Evolutionary conservation across 768 basidiomycete genomes (phyloP).

Genomic region (Mycena pura): DNA sequence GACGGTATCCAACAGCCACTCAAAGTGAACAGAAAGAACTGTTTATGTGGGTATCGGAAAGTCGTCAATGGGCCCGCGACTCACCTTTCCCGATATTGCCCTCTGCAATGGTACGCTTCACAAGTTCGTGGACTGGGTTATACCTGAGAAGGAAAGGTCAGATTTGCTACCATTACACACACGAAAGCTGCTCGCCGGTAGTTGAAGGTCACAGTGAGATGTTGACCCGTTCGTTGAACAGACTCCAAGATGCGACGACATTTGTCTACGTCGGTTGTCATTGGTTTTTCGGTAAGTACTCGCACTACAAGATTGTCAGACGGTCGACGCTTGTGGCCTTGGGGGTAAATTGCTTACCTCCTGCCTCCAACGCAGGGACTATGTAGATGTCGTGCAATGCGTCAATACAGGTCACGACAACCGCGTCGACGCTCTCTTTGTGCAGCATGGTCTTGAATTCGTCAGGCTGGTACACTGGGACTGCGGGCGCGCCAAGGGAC

Average conservation of each 20-base stretch:
- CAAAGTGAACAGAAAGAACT: slow-evolving; percentile 59
- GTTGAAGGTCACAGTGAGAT: slow-evolving; percentile 51
- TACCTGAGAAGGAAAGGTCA: slow-evolving; percentile 35
- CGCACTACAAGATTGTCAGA: slow-evolving; percentile 38
- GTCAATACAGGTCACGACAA: slow-evolving; percentile 58
- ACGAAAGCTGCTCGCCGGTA: slow-evolving; percentile 37
- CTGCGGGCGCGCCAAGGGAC: slow-evolving; percentile 43
- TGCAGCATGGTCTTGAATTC: slow-evolving; percentile 53
- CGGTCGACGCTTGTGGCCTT: background rate
- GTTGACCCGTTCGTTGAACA: slow-evolving; percentile 48
- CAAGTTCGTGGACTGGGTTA: slow-evolving; percentile 57
- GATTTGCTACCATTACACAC: background rate
- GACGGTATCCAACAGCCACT: slow-evolving; percentile 60
- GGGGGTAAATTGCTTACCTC: slow-evolving; percentile 39
- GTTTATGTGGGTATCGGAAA: background rate
- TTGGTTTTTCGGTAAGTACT: slow-evolving; percentile 61
- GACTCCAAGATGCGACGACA: slow-evolving; percentile 52
- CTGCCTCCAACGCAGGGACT: slow-evolving; percentile 48
- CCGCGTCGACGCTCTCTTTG: slow-evolving; percentile 51
- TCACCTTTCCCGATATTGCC: slow-evolving; percentile 54
- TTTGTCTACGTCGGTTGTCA: slow-evolving; percentile 58
- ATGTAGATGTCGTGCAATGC: slow-evolving; percentile 56
- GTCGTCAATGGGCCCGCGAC: background rate
- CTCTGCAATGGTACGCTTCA: slow-evolving; percentile 51
- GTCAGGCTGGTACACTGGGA: slow-evolving; percentile 48